Evolutionary conservation across 2,329 filamentous ascomycete genomes (phyloP).

Genomic region (Didymellaceae sp.): DNA sequence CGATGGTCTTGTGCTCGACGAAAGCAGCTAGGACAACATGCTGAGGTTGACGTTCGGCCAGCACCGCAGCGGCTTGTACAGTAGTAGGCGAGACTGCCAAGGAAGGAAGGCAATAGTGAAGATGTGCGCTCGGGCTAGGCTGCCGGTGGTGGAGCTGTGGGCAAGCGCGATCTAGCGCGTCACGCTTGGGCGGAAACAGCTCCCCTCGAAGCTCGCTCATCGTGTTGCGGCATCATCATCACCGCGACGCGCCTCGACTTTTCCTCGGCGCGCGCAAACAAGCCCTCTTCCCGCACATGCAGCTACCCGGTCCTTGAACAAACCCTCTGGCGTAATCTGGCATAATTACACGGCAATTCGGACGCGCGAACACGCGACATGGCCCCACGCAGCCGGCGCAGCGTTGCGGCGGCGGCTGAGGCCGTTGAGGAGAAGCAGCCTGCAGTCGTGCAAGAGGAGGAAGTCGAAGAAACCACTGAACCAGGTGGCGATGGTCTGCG

Average conservation of each 20-base stretch:
- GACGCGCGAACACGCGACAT: constrained; percentile 45
- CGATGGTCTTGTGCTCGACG: not conserved
- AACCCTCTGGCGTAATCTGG: constrained; percentile 6
- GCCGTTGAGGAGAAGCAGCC: constrained; percentile 33
- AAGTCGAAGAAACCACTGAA: constrained; percentile 31
- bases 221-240: constrained; percentile 8
- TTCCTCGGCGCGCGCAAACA: constrained; percentile 14
- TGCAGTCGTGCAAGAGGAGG: constrained; percentile 57
- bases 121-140: too few species aligned
- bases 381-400: constrained; percentile 49
- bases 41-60: too few species aligned
- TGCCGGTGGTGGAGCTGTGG: constrained; percentile 21
- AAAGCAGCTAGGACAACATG: too few species aligned
- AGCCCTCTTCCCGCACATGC: constrained; percentile 5
- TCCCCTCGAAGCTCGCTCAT: constrained; percentile 14
- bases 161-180: constrained; percentile 27
- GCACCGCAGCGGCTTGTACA: too few species aligned
- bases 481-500: constrained; percentile 28
- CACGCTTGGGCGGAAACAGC: constrained; percentile 18
- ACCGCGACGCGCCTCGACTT: constrained; percentile 17
- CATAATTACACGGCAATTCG: constrained; percentile 2
- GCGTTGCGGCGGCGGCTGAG: constrained; percentile 42
- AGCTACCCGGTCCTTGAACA: too few species aligned
- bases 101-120: too few species aligned
- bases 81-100: too few species aligned